Conservation (phyloP, 2,329 filamentous ascomycete species). For the Emergomyces orientalis region DNA sequence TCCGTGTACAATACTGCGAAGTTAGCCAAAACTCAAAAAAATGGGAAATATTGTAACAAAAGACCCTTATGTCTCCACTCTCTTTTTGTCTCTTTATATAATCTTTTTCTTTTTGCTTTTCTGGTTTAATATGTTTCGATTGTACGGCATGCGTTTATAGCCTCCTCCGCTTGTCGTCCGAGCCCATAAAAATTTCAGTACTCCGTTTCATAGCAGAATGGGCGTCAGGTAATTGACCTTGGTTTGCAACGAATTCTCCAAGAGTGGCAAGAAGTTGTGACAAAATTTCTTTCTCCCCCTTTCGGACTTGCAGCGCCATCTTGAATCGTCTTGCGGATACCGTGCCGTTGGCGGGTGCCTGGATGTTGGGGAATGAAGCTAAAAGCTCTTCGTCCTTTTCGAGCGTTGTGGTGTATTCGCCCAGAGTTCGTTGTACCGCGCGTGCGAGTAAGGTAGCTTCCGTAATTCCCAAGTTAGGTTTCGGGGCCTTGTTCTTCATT, state of each 20-base stretch:
- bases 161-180: slow-evolving; percentile 19
- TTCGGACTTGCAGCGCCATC: slow-evolving; percentile 59
- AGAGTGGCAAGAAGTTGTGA: slow-evolving; percentile 42
- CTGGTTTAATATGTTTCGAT: neutral
- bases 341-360: slow-evolving; percentile 24
- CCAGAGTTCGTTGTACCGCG: slow-evolving; percentile 26
- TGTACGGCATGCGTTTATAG: neutral
- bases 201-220: slow-evolving; percentile 25
- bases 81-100: neutral
- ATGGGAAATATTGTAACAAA: slow-evolving; percentile 12
- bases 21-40: slow-evolving; percentile 15
- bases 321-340: slow-evolving; percentile 31
- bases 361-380: slow-evolving; percentile 22
- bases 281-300: slow-evolving; percentile 63
- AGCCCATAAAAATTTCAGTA: slow-evolving; percentile 19
- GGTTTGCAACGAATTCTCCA: slow-evolving; percentile 22
- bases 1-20: slow-evolving; percentile 14
- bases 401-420: slow-evolving; percentile 47
- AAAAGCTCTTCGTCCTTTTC: slow-evolving; percentile 42
- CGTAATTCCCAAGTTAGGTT: slow-evolving; percentile 22
- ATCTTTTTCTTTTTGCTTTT: neutral
- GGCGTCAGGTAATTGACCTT: slow-evolving; percentile 15
- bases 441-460: slow-evolving; percentile 29
- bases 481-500: slow-evolving; percentile 31
- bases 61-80: neutral